Evolutionary conservation across 2,329 filamentous ascomycete genomes (phyloP).

Genomic region (Stagonosporopsis tanaceti): DNA sequence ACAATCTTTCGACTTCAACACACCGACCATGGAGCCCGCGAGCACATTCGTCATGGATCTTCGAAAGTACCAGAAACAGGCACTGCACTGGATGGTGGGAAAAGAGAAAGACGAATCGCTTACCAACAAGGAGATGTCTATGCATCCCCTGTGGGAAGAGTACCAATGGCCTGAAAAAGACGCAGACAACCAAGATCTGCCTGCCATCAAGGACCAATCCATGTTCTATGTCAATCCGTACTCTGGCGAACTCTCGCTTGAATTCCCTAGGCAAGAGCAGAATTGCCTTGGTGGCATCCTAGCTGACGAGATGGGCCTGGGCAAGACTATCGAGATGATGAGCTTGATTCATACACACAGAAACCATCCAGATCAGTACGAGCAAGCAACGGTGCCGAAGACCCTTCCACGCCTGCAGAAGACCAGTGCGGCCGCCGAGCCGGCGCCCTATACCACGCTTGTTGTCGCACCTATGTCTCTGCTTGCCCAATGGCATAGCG

Average conservation of each 20-base stretch:
- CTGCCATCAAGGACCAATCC: constrained; percentile 68
- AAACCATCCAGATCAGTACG: constrained; percentile 58
- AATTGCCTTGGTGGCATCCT: constrained; percentile 92
- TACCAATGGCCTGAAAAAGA: constrained; percentile 90
- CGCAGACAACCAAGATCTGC: constrained; percentile 80
- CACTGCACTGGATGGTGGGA: constrained; percentile 92
- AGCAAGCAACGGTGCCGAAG: constrained; percentile 59
- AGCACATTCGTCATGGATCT: constrained; percentile 83
- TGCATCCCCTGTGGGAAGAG: constrained; percentile 98
- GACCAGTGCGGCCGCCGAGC: constrained; percentile 64
- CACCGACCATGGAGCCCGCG: constrained; percentile 83
- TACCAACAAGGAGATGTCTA: constrained; percentile 74
- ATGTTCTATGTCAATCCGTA: constrained; percentile 97
- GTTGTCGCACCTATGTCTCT: constrained; percentile 98
- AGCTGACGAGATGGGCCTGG: constrained; percentile 96
- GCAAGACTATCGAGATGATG: constrained; percentile 99
- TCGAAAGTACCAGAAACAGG: constrained; percentile 93
- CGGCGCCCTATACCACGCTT: constrained; percentile 86
- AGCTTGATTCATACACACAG: constrained; percentile 88
- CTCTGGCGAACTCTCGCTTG: constrained; percentile 88
- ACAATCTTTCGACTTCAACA: constrained; percentile 94
- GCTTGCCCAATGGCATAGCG: constrained; percentile 95
- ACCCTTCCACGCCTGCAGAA: constrained; percentile 69
- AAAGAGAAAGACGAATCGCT: constrained; percentile 85
- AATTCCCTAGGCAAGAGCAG: constrained; percentile 93